Conservation (phyloP, 1,139 yeast species). For the Blastobotrys elegans region DNA sequence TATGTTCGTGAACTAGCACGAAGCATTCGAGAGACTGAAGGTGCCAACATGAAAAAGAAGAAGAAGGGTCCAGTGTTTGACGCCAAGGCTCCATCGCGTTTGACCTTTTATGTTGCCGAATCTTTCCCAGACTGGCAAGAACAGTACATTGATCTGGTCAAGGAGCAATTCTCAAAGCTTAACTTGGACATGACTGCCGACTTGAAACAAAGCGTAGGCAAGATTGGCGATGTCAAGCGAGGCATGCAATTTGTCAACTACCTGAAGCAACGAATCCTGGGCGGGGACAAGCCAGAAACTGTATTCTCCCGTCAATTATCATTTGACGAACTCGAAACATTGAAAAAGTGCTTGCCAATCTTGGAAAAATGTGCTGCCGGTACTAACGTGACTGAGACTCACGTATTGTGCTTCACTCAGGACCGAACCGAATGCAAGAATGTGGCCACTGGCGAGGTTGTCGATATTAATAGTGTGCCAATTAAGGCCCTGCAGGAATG, state of each 20-base stretch:
- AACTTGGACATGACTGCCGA: slow-evolving; percentile 34
- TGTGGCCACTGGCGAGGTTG: slow-evolving; percentile 63
- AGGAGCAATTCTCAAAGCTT: slow-evolving; percentile 59
- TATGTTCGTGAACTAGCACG: slow-evolving; percentile 77
- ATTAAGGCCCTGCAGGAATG: slow-evolving; percentile 77
- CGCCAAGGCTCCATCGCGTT: slow-evolving; percentile 61
- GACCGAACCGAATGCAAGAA: slow-evolving; percentile 61
- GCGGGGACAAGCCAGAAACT: slow-evolving; percentile 50
- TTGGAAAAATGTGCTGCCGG: slow-evolving; percentile 65
- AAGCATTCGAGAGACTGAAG: slow-evolving; percentile 89
- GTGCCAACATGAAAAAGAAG: slow-evolving; percentile 81
- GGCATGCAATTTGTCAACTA: slow-evolving; percentile 96
- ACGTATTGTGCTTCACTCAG: slow-evolving; percentile 50
- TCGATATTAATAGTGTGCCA: slow-evolving; percentile 59
- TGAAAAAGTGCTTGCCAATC: slow-evolving; percentile 47
- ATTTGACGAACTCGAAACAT: slow-evolving; percentile 69
- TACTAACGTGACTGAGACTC: slow-evolving; percentile 52
- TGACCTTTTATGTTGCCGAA: slow-evolving; percentile 67
- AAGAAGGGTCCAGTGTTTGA: slow-evolving; percentile 75
- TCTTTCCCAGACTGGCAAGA: slow-evolving; percentile 98
- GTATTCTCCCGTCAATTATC: slow-evolving; percentile 85
- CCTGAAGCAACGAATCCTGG: slow-evolving; percentile 68
- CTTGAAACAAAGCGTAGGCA: slow-evolving; percentile 36
- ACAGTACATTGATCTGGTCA: slow-evolving; percentile 74
- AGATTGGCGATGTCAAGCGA: slow-evolving; percentile 61